phyloP scores from a whole-genome alignment of 176 grass and related monocot genomes.

The Lolium perenne region DNA sequence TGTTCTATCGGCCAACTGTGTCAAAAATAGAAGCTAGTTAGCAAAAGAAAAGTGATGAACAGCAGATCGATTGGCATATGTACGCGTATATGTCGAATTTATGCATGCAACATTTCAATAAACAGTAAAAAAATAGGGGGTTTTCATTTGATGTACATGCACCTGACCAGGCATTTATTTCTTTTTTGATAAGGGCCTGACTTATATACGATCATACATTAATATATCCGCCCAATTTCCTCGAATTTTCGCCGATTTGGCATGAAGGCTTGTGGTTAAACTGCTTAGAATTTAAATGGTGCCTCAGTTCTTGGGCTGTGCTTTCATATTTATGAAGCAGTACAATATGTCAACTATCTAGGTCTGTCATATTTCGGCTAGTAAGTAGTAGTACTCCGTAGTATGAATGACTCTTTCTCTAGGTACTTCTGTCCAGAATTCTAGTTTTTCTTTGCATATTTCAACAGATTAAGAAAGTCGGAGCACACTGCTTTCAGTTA shows the following conservation, averaged over 20 bases:
- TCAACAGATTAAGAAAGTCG: not conserved
- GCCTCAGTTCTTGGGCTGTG: not conserved
- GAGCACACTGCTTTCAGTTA: not conserved
- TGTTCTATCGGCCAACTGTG: conserved; percentile 37
- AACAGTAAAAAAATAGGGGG: not conserved
- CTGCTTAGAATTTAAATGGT: not conserved
- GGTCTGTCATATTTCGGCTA: too few species aligned
- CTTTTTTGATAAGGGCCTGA: not conserved
- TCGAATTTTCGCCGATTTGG: not conserved
- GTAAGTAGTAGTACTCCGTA: too few species aligned
- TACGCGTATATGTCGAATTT: not conserved
- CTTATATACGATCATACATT: not conserved
- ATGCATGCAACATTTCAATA: conserved; percentile 5
- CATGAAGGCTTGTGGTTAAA: not conserved
- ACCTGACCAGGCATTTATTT: not conserved
- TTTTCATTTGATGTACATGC: conserved; percentile 48
- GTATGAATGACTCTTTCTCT: not conserved
- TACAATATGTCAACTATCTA: too few species aligned
- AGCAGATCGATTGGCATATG: conserved; percentile 24
- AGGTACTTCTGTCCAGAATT: too few species aligned
- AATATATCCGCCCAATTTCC: not conserved
- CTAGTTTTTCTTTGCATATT: not conserved
- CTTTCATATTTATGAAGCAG: not conserved
- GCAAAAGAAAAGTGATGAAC: not conserved
- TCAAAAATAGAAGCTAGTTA: conserved; percentile 38